Percentiles rank a stretch among this genome's conserved stretches.
phyloP scores from a whole-genome alignment of 2,329 filamentous ascomycete species.

The Elsinoe batatas region DNA sequence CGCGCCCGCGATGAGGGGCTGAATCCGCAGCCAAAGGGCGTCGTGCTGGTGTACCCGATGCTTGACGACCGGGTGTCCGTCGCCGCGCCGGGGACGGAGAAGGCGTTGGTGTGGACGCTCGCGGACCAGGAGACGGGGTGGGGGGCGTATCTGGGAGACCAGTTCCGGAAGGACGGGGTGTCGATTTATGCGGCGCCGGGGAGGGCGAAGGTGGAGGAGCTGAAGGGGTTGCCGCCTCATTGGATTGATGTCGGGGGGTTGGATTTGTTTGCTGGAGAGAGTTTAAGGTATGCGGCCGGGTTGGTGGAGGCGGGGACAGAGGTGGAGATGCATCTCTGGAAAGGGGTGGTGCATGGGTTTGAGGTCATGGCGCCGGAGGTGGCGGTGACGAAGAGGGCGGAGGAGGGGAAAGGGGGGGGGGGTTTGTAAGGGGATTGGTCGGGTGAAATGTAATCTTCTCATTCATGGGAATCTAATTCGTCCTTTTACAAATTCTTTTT shows the following conservation, averaged over 20 bases:
- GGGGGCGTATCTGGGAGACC: slow-evolving; percentile 31
- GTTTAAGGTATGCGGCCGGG: slow-evolving; percentile 32
- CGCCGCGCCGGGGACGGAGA: slow-evolving; percentile 22
- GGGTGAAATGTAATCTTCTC: not conserved
- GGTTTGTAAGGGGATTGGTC: not conserved
- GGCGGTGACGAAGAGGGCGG: not conserved
- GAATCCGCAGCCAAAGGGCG: slow-evolving; percentile 19
- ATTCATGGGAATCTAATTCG: slow-evolving; percentile 1
- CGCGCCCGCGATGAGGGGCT: slow-evolving; percentile 19
- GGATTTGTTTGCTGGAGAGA: slow-evolving; percentile 37
- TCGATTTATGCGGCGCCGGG: slow-evolving; percentile 20
- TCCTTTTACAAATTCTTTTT: not conserved
- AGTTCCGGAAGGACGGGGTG: slow-evolving; percentile 12
- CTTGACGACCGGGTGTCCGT: slow-evolving; percentile 34
- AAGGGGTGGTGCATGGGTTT: slow-evolving; percentile 34
- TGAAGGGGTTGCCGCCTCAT: slow-evolving; percentile 32
- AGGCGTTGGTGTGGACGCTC: slow-evolving; percentile 29
- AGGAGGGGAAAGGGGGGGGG: slow-evolving; percentile 10
- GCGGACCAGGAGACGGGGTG: slow-evolving; percentile 35
- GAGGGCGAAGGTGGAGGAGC: slow-evolving; percentile 15
- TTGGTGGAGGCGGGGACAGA: slow-evolving; percentile 33
- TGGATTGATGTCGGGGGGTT: slow-evolving; percentile 38
- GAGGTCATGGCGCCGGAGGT: slow-evolving; percentile 23
- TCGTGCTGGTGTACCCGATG: slow-evolving; percentile 41
- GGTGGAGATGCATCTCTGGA: slow-evolving; percentile 37